Evolutionary conservation across 73 alveolate species (phyloP).

Genomic region (Paramecium sonneborni): DNA sequence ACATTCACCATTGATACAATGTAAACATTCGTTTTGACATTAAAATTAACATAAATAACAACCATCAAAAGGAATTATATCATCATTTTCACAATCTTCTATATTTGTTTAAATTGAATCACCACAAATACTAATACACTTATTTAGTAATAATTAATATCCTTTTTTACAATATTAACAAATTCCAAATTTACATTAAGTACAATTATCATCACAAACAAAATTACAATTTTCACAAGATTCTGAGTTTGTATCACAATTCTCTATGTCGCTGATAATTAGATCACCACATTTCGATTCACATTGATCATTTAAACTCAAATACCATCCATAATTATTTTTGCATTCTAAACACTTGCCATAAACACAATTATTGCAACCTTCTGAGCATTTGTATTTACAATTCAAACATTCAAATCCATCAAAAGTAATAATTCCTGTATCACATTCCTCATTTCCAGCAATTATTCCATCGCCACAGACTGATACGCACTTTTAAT

Average conservation of each 20-base stretch:
- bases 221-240: neutral
- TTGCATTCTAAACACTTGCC: neutral
- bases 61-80: neutral
- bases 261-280: neutral
- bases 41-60: neutral
- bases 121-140: neutral
- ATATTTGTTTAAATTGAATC: neutral
- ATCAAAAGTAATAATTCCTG: neutral
- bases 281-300: neutral
- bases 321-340: neutral
- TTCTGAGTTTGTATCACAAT: neutral
- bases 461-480: slow-evolving; percentile 15
- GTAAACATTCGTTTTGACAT: neutral
- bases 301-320: neutral
- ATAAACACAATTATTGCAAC: neutral
- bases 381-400: neutral
- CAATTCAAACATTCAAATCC: neutral
- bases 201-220: neutral
- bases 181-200: neutral
- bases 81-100: neutral
- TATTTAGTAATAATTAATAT: neutral
- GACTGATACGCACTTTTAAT: neutral
- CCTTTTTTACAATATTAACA: neutral
- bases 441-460: slow-evolving; percentile 6
- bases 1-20: neutral